phyloP scores from a whole-genome alignment of 2,329 filamentous ascomycete genomes.

The Elsinoe necatrix region DNA sequence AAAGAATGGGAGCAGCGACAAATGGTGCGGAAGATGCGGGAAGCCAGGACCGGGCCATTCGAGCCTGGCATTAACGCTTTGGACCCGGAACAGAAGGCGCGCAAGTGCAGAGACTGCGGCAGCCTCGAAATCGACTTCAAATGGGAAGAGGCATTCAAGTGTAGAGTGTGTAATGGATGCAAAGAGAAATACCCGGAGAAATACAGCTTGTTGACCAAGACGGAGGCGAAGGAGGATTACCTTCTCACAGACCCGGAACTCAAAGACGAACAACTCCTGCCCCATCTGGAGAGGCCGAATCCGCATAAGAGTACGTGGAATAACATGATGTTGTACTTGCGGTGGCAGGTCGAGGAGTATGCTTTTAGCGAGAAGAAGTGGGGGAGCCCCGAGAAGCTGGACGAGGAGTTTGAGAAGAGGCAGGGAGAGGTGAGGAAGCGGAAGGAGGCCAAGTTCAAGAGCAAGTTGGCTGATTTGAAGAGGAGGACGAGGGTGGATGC shows the following conservation, averaged over 20 bases:
- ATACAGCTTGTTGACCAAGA: slow-evolving; percentile 93
- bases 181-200: slow-evolving; percentile 87
- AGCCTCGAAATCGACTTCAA: slow-evolving; percentile 87
- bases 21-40: slow-evolving; percentile 61
- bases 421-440: slow-evolving; percentile 19
- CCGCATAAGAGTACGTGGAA: slow-evolving; percentile 95
- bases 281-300: slow-evolving; percentile 81
- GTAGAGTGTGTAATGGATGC: slow-evolving; percentile 69
- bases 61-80: slow-evolving; percentile 81
- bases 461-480: slow-evolving; percentile 81
- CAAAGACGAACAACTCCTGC: slow-evolving; percentile 76
- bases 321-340: slow-evolving; percentile 96
- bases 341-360: slow-evolving; percentile 90
- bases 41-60: slow-evolving; percentile 70
- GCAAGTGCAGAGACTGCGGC: slow-evolving; percentile 73
- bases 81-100: slow-evolving; percentile 45
- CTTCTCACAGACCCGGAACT: slow-evolving; percentile 90
- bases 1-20: slow-evolving; percentile 87
- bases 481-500: slow-evolving; percentile 88
- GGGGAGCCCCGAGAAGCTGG: slow-evolving; percentile 50
- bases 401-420: slow-evolving; percentile 19
- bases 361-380: slow-evolving; percentile 76
- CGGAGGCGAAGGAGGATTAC: slow-evolving; percentile 91
- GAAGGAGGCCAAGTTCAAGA: slow-evolving; percentile 65
- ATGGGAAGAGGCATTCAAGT: slow-evolving; percentile 77